phyloP scores from a whole-genome alignment of 495 filamentous ascomycete genomes.

The Penicillium dipodomyicola region DNA sequence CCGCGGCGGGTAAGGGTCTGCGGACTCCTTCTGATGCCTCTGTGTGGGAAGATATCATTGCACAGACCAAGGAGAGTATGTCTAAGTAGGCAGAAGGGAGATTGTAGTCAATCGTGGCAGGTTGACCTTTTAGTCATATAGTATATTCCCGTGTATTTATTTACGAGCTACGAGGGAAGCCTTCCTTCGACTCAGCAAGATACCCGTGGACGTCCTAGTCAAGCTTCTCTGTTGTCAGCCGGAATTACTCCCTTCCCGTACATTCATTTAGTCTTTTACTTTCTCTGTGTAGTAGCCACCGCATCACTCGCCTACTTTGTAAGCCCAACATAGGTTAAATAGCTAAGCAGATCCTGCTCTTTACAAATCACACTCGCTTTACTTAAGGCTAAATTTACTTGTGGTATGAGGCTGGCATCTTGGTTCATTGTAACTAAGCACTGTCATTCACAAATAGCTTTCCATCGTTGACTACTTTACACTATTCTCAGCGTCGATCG shows the following conservation, averaged over 20 bases:
- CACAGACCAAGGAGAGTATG: slow-evolving; percentile 17
- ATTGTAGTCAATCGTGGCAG: background rate
- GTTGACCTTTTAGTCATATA: background rate
- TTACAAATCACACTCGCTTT: too few relatives aligned
- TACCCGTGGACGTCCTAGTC: too few relatives aligned
- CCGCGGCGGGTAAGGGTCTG: slow-evolving; percentile 17
- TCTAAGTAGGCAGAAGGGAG: background rate
- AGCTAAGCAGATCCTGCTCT: too few relatives aligned
- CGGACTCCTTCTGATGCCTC: slow-evolving; percentile 25
- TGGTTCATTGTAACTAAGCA: background rate
- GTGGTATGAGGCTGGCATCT: too few relatives aligned
- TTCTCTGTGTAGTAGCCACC: too few relatives aligned
- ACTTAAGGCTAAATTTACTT: too few relatives aligned
- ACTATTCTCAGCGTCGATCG: background rate
- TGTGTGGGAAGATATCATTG: slow-evolving; percentile 43
- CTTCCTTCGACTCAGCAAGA: background rate
- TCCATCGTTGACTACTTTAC: background rate
- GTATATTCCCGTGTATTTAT: background rate
- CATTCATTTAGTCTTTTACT: too few relatives aligned
- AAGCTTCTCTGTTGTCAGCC: too few relatives aligned
- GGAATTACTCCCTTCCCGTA: too few relatives aligned
- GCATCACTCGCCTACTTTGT: too few relatives aligned
- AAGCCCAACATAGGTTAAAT: too few relatives aligned
- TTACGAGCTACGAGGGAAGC: background rate
- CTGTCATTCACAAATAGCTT: background rate